Evolutionary conservation across 345 rosid species (phyloP), one percentile per base, ranked within the genome.

Genomic region (Sapria himalayana): DNA sequence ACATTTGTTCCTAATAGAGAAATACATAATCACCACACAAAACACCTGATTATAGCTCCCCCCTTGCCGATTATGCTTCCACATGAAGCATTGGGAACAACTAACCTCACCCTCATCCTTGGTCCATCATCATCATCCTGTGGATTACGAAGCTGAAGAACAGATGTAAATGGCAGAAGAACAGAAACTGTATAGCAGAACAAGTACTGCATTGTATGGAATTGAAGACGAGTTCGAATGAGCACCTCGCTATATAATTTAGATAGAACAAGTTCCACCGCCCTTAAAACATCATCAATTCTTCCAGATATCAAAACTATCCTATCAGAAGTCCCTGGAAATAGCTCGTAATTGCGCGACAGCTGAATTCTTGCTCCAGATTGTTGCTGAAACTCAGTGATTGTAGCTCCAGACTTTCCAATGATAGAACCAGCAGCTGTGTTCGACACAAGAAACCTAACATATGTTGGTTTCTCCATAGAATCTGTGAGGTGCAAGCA

Each of bases 11-110:
- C 15, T 29, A 25, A 27, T 45, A 19, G 33, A 49, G 44, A 62
- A 41, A 27, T 13, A 46, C 17, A 37, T 43, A 50, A 22, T 27
- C 22, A 48, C 34, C 31, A 51, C 31, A 31, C 11, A 22, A 33
- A 81, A 50, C 73, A 91, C 99, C 84, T 91, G 65, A 91, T 91
- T 21, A 76, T 84, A 53, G 89, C 67, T 34, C 99, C 96, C 70
- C 92, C 99, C 67, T 84, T 91, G 45, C 99, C 99, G 60, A 91
- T 91, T 48, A 91, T 91, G 65, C 99, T 72, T 45, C 99, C 99
- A 54, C 99, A 91, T 39, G 85, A 81, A 65, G 74, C 70, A 58
- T 91, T 84, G 29, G 99, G 93, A 66, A 84, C 99, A 47, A 84
- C 60, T 29, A 91, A 56, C 62, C 92, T 91, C 61, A 91, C 69